Conservation (phyloP, 2,329 filamentous ascomycete species). For the Fusarium sp. region DNA sequence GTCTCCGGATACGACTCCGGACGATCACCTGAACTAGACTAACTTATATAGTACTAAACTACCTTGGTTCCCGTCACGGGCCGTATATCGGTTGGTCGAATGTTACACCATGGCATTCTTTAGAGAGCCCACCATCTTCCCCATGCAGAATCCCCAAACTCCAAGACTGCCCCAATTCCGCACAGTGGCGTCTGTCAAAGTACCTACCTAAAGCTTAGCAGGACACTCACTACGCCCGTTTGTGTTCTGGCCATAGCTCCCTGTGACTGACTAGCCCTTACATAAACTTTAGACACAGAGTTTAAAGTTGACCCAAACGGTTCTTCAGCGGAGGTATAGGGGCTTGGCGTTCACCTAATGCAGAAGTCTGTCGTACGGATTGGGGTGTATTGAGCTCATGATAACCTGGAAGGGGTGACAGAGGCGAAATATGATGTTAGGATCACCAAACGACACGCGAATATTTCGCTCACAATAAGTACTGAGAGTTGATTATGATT, state of each 20-base stretch:
- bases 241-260: conserved; percentile 20
- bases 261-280: conserved; percentile 14
- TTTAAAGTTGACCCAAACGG: conserved; percentile 10
- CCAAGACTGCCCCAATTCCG: conserved; percentile 10
- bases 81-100: conserved; percentile 6
- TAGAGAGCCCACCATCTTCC: conserved; percentile 6
- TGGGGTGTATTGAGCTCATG: neutral
- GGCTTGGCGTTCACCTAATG: conserved; percentile 2
- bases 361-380: conserved; percentile 15
- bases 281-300: neutral
- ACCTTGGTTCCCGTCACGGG: conserved; percentile 6
- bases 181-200: conserved; percentile 17
- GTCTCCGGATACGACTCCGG: conserved; percentile 1
- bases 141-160: conserved; percentile 5
- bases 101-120: conserved; percentile 17
- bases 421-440: conserved; percentile 4
- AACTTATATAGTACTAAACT: neutral
- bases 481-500: conserved; percentile 2
- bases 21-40: conserved; percentile 2
- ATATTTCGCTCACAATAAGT: neutral
- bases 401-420: neutral
- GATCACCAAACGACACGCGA: neutral
- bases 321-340: conserved; percentile 1
- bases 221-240: neutral
- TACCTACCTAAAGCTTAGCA: conserved; percentile 29